Evolutionary conservation across 2,329 filamentous ascomycete genomes (phyloP), one percentile per base, ranked within the genome.

Genomic region (Paraphaeosphaeria minitans): DNA sequence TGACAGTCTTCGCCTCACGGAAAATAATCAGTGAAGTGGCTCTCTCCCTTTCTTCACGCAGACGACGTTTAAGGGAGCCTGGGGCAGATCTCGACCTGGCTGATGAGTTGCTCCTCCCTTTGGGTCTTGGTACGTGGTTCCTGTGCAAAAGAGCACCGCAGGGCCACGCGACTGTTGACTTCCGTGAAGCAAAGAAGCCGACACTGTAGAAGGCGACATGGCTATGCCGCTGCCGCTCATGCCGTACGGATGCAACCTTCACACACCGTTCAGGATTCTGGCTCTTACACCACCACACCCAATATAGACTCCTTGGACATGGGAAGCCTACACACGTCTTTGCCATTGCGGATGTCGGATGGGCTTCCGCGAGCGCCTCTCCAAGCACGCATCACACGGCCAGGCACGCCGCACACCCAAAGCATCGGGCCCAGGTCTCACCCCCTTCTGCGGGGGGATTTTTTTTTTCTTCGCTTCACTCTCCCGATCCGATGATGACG

Each of bases 401-500:
- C n/a, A 50, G 33, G 27, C 27, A 48, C 16, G n/a, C 13, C 19
- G 31, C 31, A 39, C 22, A n/a, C 4, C 19, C 47, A 22, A 37
- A 39, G 27, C 10, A 2, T 42, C 50, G 37, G 37, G 19, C 5
- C 22, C 37, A 33, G 37, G 22, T 21, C 22, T 33, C 35, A 24
- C 16, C 22, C 31, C 37, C 24, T 31, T 12, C 50, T 31, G 50
- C 22, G 50, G 50, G 22, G 39, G 43, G 43, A n/a, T n/a, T n/a
- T n/a, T n/a, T n/a, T n/a, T n/a, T n/a, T n/a, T 16, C 43, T 10
- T 43, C 22, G 50, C 50, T 53, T 42, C 50, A 42, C 24, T 42
- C 14, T 21, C 22, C 6, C 27, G 7, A 41, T 27, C 6, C 27
- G 7, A 41, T 27, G 33, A 51, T 51, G 21, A 7, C 5, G 24